Evolutionary conservation across 441 rosid species (phyloP).

Genomic region (Oxalis stricta): DNA sequence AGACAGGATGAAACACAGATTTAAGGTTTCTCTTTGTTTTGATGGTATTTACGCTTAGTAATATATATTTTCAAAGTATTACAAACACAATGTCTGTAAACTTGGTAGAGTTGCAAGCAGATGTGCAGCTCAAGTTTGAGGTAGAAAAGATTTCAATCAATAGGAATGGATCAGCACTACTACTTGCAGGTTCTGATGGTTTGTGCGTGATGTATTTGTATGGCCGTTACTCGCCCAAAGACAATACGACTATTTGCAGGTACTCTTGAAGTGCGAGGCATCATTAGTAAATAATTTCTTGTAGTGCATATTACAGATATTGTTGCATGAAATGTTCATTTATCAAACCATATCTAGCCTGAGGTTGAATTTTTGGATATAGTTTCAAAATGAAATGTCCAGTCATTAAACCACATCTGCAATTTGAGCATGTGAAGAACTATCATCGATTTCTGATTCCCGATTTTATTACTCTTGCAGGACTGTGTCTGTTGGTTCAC

Average conservation of each 20-base stretch:
- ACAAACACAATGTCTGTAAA: not conserved
- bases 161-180: slow-evolving; percentile 62
- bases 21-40: too few relatives aligned
- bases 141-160: slow-evolving; percentile 69
- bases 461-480: slow-evolving; percentile 22
- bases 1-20: too few relatives aligned
- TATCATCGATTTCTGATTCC: not conserved
- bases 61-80: too few relatives aligned
- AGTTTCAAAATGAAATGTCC: too few relatives aligned
- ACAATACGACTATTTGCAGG: slow-evolving; percentile 64
- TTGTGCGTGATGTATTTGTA: slow-evolving; percentile 61
- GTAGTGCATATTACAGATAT: too few relatives aligned
- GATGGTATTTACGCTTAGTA: too few relatives aligned
- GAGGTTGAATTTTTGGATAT: too few relatives aligned
- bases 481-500: slow-evolving; percentile 62
- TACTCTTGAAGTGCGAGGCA: not conserved
- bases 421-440: too few relatives aligned
- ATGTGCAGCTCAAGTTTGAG: slow-evolving; percentile 31
- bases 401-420: too few relatives aligned
- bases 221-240: slow-evolving; percentile 45
- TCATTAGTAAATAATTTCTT: not conserved
- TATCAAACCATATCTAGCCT: not conserved
- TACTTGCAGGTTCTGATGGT: slow-evolving; percentile 58
- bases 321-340: not conserved
- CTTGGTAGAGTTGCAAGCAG: slow-evolving; percentile 55